Percentiles rank a stretch among this genome's conserved stretches.
phyloP scores from a whole-genome alignment of 176 grass and related monocot genomes.

The Alloteropsis semialata region DNA sequence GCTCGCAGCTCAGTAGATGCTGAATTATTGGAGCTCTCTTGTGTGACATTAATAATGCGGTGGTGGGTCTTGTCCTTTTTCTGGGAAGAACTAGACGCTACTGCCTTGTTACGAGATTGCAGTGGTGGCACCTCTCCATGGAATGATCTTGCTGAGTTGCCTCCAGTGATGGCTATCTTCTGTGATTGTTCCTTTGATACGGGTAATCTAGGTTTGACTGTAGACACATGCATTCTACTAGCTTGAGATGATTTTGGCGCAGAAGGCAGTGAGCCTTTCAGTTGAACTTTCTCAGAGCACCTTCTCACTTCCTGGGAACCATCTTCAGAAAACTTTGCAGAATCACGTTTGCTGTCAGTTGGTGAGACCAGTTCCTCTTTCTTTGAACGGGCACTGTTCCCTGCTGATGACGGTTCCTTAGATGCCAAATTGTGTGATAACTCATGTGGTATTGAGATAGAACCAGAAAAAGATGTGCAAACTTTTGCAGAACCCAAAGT shows the following conservation, averaged over 20 bases:
- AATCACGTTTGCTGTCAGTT: slow-evolving; percentile 43
- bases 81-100: slow-evolving; percentile 53
- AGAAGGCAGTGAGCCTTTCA: slow-evolving; percentile 51
- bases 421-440: slow-evolving; percentile 27
- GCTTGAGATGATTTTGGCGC: slow-evolving; percentile 56
- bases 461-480: slow-evolving; percentile 51
- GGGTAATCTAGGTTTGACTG: slow-evolving; percentile 49
- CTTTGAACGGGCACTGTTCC: slow-evolving; percentile 32
- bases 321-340: slow-evolving; percentile 33
- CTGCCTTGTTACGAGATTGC: slow-evolving; percentile 59
- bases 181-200: slow-evolving; percentile 58
- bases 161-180: slow-evolving; percentile 39
- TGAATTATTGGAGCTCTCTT: slow-evolving; percentile 52
- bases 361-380: slow-evolving; percentile 43
- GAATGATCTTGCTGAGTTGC: slow-evolving; percentile 26
- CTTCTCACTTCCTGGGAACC: slow-evolving; percentile 44
- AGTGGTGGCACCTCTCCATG: slow-evolving; percentile 47
- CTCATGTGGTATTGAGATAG: slow-evolving; percentile 39
- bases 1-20: slow-evolving; percentile 35
- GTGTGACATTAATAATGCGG: slow-evolving; percentile 36
- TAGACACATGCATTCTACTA: slow-evolving; percentile 50
- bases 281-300: slow-evolving; percentile 58
- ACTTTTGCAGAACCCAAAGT: slow-evolving; percentile 38
- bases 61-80: slow-evolving; percentile 74
- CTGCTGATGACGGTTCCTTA: slow-evolving; percentile 31